phyloP scores from a whole-genome alignment of 1,139 yeast genomes.

The Candida pseudocylindracea region DNA sequence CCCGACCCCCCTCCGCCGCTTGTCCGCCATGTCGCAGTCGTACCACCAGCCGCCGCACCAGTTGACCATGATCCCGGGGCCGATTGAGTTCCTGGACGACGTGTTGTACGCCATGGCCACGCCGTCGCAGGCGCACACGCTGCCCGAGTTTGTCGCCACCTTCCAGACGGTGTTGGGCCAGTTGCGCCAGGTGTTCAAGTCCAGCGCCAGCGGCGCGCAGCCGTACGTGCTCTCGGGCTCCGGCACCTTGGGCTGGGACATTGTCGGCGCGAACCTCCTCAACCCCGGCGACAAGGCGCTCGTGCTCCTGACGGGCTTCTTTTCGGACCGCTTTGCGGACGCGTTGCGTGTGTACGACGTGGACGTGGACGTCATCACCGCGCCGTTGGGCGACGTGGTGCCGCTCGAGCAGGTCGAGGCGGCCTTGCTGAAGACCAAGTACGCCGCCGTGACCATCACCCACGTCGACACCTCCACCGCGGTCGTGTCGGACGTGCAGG shows the following conservation, averaged over 20 bases:
- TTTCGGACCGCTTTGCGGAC: conserved; percentile 73
- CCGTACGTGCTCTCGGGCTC: conserved; percentile 74
- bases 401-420: conserved; percentile 32
- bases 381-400: conserved; percentile 54
- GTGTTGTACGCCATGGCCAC: conserved; percentile 71
- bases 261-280: conserved; percentile 59
- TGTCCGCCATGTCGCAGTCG: not conserved
- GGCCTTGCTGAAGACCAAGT: conserved; percentile 26
- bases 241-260: conserved; percentile 93
- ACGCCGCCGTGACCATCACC: conserved; percentile 61
- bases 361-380: conserved; percentile 40
- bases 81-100: conserved; percentile 68
- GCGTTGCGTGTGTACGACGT: conserved; percentile 56
- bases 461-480: conserved; percentile 96
- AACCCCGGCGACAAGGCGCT: conserved; percentile 47
- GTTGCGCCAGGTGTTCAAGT: conserved; percentile 55
- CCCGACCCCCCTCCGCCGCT: not conserved
- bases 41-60: conserved; percentile 24
- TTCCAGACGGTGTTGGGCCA: conserved; percentile 48
- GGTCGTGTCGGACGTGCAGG: conserved; percentile 53
- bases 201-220: conserved; percentile 42
- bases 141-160: conserved; percentile 63
- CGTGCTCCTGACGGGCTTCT: conserved; percentile 82
- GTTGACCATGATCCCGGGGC: conserved; percentile 76
- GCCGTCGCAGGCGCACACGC: conserved; percentile 76